These are phyloP conservation scores for Coemansia sp. DNA, from an alignment of 192 early-diverging fungal genomes.

Conservation along the genomic window DNA sequence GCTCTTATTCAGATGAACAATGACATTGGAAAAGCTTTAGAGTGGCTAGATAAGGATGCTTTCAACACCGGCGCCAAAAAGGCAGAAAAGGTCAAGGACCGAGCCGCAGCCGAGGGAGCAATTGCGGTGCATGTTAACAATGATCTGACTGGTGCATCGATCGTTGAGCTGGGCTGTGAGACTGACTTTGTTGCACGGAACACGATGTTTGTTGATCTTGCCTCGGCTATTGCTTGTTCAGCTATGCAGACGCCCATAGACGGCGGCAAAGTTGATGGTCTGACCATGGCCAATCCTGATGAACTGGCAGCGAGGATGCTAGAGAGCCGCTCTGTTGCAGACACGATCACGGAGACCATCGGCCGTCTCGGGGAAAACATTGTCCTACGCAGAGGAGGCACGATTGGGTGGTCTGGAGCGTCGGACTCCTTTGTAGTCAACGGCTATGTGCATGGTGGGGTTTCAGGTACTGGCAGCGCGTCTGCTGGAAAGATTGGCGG, in stretches of 20 bases:
- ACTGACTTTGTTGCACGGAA: conserved; percentile 96
- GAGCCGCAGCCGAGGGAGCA: conserved; percentile 78
- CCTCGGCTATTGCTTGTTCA: conserved; percentile 34
- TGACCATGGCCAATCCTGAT: conserved; percentile 14
- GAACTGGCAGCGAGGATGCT: conserved; percentile 13
- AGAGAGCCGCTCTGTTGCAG: conserved; percentile 55
- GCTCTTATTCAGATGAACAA: conserved; percentile 72
- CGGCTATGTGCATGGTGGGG: conserved; percentile 75
- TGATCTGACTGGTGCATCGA: conserved; percentile 56
- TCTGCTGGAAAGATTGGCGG: conserved; percentile 78
- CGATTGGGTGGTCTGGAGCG: conserved; percentile 23
- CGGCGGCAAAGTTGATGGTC: not conserved
- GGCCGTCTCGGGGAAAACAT: conserved; percentile 92
- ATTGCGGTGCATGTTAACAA: conserved; percentile 57
- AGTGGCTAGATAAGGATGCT: conserved; percentile 79
- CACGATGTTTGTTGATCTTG: conserved; percentile 73
- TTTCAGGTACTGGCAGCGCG: conserved; percentile 22
- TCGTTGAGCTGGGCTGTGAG: conserved; percentile 81
- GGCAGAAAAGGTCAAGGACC: conserved; percentile 77
- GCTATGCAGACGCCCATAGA: conserved; percentile 2
- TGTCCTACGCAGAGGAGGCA: conserved; percentile 65
- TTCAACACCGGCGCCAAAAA: conserved; percentile 68
- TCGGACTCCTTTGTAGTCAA: conserved; percentile 46
- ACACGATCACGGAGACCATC: conserved; percentile 72
- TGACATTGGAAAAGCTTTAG: conserved; percentile 74